These are phyloP conservation scores for Penicillium carneum DNA, from an alignment of 2,329 filamentous ascomycete genomes.

Conservation along the genomic window DNA sequence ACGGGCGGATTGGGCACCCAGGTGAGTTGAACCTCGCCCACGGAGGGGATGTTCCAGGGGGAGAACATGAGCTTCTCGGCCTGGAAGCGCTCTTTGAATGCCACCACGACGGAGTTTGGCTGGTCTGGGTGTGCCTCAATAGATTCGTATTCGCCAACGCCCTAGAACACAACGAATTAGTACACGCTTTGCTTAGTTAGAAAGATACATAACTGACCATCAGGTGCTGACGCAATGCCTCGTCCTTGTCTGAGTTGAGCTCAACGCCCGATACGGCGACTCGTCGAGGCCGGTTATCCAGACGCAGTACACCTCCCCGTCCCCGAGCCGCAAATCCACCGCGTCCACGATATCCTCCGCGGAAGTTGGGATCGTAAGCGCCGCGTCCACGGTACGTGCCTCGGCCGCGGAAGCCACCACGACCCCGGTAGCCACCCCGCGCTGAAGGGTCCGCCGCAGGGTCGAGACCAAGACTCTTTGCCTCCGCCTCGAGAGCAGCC, in stretches of 20 bases:
- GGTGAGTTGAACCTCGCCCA: constrained; percentile 62
- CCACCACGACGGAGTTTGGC: constrained; percentile 51
- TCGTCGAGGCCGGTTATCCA: constrained; percentile 66
- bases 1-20: constrained; percentile 59
- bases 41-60: constrained; percentile 56
- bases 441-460: constrained; percentile 45
- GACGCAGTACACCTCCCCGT: constrained; percentile 60
- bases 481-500: constrained; percentile 63
- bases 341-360: constrained; percentile 54
- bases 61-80: constrained; percentile 64
- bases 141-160: constrained; percentile 56
- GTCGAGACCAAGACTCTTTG: constrained; percentile 61
- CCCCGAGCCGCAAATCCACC: constrained; percentile 47
- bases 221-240: constrained; percentile 64
- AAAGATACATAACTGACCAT: constrained; percentile 48
- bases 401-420: constrained; percentile 47
- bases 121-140: constrained; percentile 53
- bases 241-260: constrained; percentile 59
- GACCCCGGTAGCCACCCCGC: constrained; percentile 45
- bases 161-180: constrained; percentile 40
- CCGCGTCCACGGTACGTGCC: constrained; percentile 54
- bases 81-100: constrained; percentile 59
- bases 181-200: neutral
- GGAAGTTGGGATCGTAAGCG: constrained; percentile 50
- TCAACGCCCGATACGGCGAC: constrained; percentile 60